phyloP scores from a whole-genome alignment of 176 grass and related monocot species.

The Areca catechu region DNA sequence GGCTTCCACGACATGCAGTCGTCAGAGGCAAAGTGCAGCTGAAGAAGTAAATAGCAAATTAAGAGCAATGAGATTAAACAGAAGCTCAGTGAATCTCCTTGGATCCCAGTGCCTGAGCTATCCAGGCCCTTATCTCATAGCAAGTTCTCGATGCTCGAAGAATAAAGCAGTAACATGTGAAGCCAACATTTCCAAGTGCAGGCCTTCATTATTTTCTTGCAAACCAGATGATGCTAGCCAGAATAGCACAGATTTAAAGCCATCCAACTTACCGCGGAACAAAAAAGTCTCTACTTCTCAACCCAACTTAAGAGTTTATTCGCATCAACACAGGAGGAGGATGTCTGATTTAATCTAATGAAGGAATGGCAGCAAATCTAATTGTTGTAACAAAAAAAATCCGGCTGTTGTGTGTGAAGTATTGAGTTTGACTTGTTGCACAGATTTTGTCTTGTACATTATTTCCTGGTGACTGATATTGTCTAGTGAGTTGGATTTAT shows the following conservation, averaged over 20 bases:
- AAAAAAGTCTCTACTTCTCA: slow-evolving; percentile 34
- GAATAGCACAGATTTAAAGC: slow-evolving; percentile 50
- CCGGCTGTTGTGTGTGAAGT: too few relatives aligned
- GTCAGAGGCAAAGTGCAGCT: slow-evolving; percentile 34
- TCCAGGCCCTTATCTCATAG: slow-evolving; percentile 11
- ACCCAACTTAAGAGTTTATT: slow-evolving; percentile 32
- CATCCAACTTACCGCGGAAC: slow-evolving; percentile 19
- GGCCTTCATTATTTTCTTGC: slow-evolving; percentile 14
- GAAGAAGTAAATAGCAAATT: slow-evolving; percentile 33
- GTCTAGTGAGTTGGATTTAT: too few relatives aligned
- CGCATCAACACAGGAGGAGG: slow-evolving; percentile 65
- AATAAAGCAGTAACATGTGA: slow-evolving; percentile 30
- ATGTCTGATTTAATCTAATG: slow-evolving; percentile 43
- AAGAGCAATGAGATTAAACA: slow-evolving; percentile 34
- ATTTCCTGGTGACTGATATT: too few relatives aligned
- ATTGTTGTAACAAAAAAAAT: too few relatives aligned
- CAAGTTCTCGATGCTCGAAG: slow-evolving; percentile 30
- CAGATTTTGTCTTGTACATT: too few relatives aligned
- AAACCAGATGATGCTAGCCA: slow-evolving; percentile 35
- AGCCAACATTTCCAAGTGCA: slow-evolving; percentile 16
- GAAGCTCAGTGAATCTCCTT: slow-evolving; percentile 32
- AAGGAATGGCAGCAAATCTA: slow-evolving; percentile 9
- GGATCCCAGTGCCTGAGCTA: slow-evolving; percentile 46
- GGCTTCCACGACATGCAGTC: slow-evolving; percentile 63
- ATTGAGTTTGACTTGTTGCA: too few relatives aligned